Evolutionary conservation across 164 flowering plant genomes (phyloP).

Genomic region (Euptelea pleiosperma): DNA sequence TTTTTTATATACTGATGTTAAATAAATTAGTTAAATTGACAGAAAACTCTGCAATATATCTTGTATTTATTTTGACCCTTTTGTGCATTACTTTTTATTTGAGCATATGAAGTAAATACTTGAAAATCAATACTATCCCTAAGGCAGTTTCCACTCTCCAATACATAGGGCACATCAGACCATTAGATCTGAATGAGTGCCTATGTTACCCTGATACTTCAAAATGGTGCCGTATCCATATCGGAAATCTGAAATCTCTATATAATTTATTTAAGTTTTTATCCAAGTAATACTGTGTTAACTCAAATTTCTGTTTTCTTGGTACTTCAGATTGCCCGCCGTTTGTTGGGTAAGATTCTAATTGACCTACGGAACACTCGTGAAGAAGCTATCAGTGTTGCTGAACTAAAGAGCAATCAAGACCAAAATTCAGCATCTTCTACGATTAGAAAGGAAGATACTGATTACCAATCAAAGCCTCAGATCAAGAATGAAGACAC

Average conservation of each 20-base stretch:
- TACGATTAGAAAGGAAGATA: slow-evolving; percentile 43
- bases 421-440: slow-evolving; percentile 34
- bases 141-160: no score
- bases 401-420: slow-evolving; percentile 72
- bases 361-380: slow-evolving; percentile 95
- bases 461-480: slow-evolving; percentile 40
- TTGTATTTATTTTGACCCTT: slow-evolving; percentile 1
- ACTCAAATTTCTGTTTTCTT: not conserved
- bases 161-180: no score
- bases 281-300: not conserved
- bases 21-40: not conserved
- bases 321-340: slow-evolving; percentile 79
- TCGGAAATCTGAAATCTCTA: no score
- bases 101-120: no score
- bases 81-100: no score
- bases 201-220: no score
- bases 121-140: no score
- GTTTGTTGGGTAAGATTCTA: slow-evolving; percentile 90
- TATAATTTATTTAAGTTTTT: not conserved
- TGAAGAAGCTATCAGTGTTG: slow-evolving; percentile 88
- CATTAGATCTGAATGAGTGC: no score
- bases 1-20: no score
- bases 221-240: no score
- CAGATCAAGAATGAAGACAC: slow-evolving; percentile 50
- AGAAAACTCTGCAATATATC: not conserved